Percentiles rank a stretch among this genome's conserved stretches.
Conservation (phyloP, 108 stramenopile species). For the Pseudonitzschia pungens region DNA sequence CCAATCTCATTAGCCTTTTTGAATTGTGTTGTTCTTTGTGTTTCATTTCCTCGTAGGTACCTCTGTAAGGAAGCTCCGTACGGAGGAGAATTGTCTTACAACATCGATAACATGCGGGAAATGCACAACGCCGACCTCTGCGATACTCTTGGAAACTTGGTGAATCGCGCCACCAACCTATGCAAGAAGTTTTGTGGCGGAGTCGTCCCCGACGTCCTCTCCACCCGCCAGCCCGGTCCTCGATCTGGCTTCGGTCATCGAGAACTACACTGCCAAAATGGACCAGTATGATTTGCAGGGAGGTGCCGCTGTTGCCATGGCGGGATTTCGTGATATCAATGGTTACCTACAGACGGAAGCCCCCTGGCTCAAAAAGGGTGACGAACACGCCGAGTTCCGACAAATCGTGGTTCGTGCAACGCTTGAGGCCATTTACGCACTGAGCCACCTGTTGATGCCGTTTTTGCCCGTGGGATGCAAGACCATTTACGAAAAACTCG, state of each 20-base stretch:
- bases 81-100: conserved; percentile 91
- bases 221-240: conserved; percentile 41
- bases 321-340: conserved; percentile 87
- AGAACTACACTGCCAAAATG: conserved; percentile 71
- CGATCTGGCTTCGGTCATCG: conserved; percentile 62
- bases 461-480: conserved; percentile 86
- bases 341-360: conserved; percentile 92
- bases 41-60: conserved; percentile 21
- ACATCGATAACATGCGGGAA: conserved; percentile 74
- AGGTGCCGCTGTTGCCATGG: conserved; percentile 73
- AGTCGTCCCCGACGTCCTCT: conserved; percentile 71
- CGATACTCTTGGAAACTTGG: conserved; percentile 95
- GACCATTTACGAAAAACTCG: conserved; percentile 88
- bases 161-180: conserved; percentile 93
- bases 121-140: conserved; percentile 97
- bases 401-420: conserved; percentile 85
- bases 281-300: conserved; percentile 72
- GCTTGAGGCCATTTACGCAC: conserved; percentile 92
- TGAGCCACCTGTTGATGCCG: conserved; percentile 90
- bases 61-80: conserved; percentile 91
- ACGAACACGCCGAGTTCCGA: conserved; percentile 75
- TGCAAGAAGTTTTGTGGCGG: conserved; percentile 88
- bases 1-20: not conserved
- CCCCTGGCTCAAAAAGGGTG: conserved; percentile 95
- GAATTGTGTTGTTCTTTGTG: not conserved